Conservation (phyloP, 345 rosid genomes). For the Gynandropsis gynandra region DNA sequence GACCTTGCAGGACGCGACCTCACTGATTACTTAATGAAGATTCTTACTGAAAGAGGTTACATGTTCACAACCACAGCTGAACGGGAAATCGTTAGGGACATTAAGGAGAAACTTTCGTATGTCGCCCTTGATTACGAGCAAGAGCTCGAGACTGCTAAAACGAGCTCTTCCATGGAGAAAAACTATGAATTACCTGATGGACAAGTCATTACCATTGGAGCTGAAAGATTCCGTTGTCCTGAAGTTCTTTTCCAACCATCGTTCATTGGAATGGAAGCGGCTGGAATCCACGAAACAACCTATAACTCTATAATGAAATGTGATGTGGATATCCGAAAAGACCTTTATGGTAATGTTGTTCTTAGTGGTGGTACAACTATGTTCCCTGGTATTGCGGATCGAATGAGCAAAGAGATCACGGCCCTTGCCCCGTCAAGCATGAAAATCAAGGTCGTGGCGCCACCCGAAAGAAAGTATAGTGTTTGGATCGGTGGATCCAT, state of each 20-base stretch:
- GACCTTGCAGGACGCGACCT: too few relatives aligned
- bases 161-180: constrained; percentile 63
- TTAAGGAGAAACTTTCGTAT: constrained; percentile 60
- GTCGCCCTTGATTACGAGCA: constrained; percentile 59
- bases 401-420: constrained; percentile 67
- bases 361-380: constrained; percentile 75
- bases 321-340: constrained; percentile 49
- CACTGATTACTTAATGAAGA: constrained; percentile 60
- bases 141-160: constrained; percentile 56
- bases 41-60: constrained; percentile 43
- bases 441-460: constrained; percentile 77
- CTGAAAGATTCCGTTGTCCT: too few relatives aligned
- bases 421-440: constrained; percentile 71
- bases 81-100: too few relatives aligned
- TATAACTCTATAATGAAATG: too few relatives aligned
- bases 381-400: constrained; percentile 69
- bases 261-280: too few relatives aligned
- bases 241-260: too few relatives aligned
- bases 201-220: too few relatives aligned
- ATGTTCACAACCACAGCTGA: constrained; percentile 72
- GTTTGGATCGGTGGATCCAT: too few relatives aligned
- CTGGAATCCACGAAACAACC: too few relatives aligned
- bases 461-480: constrained; percentile 70
- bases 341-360: constrained; percentile 54
- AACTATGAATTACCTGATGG: constrained; percentile 63